Percentiles rank a stretch among this genome's conserved stretches.
Evolutionary conservation across 805 yeast genomes (phyloP).

Genomic region (Saturnispora diversa): DNA sequence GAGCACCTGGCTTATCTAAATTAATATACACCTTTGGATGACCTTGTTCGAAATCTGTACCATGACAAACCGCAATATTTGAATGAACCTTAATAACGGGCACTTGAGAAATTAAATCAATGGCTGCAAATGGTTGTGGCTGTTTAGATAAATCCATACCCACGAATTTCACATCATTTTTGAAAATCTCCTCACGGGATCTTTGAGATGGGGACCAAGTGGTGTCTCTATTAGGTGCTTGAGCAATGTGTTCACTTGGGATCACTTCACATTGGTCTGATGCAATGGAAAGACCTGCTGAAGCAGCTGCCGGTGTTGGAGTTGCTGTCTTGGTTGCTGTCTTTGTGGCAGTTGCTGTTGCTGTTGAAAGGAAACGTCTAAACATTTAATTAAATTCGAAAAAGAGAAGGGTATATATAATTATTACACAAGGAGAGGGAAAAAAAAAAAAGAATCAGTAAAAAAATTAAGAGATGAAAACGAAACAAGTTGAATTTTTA

Average conservation of each 20-base stretch:
- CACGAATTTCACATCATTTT: slow-evolving; percentile 55
- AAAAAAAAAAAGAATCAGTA: not conserved
- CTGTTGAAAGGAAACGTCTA: slow-evolving; percentile 15
- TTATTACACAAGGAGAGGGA: not conserved
- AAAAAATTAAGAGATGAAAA: not conserved
- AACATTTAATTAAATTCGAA: slow-evolving; percentile 12
- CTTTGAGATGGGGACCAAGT: slow-evolving; percentile 71
- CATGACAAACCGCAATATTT: slow-evolving; percentile 74
- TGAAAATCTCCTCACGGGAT: slow-evolving; percentile 47
- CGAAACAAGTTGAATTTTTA: not conserved
- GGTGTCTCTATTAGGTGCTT: slow-evolving; percentile 67
- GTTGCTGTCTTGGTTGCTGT: slow-evolving; percentile 15
- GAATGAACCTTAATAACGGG: slow-evolving; percentile 56
- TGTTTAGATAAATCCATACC: slow-evolving; percentile 61
- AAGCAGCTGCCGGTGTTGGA: slow-evolving; percentile 9
- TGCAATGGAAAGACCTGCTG: slow-evolving; percentile 7
- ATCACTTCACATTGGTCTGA: slow-evolving; percentile 16
- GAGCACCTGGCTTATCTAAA: slow-evolving; percentile 65
- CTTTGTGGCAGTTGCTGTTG: slow-evolving; percentile 12
- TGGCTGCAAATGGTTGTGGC: slow-evolving; percentile 79
- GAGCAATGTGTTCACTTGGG: slow-evolving; percentile 26
- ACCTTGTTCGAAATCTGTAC: slow-evolving; percentile 70
- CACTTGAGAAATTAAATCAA: slow-evolving; percentile 67
- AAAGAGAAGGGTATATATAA: not conserved
- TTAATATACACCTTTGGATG: slow-evolving; percentile 80